Conservation (phyloP, 1,284 basidiomycete genomes). For the Lentinus polychrous region DNA sequence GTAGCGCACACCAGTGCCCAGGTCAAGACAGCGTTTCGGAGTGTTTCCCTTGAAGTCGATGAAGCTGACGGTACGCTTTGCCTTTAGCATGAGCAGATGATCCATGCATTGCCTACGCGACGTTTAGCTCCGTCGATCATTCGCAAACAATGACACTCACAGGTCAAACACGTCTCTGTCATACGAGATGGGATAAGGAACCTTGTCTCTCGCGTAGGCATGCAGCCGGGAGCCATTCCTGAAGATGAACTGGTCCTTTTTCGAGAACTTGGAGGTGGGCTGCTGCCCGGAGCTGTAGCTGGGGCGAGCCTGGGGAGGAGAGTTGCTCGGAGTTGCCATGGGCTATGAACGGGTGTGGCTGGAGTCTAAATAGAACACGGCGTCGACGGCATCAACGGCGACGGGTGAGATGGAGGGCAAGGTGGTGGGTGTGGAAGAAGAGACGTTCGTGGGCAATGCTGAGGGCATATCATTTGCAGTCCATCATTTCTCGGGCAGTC, state of each 20-base stretch:
- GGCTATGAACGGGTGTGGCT: constrained; percentile 8
- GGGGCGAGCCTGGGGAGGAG: constrained; percentile 12
- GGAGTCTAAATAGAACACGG: no score
- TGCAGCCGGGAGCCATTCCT: constrained; percentile 61
- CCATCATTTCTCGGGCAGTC: neutral
- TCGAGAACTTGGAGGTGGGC: constrained; percentile 28
- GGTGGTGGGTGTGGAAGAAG: constrained; percentile 12
- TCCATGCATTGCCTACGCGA: constrained; percentile 48
- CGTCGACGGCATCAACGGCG: constrained; percentile 6
- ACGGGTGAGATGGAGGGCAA: constrained; percentile 8
- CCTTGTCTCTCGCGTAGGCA: constrained; percentile 62
- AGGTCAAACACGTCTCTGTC: constrained; percentile 57
- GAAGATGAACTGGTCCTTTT: constrained; percentile 48
- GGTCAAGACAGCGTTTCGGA: constrained; percentile 51
- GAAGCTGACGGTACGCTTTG: constrained; percentile 47
- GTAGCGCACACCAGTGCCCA: constrained; percentile 61
- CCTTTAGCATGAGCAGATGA: constrained; percentile 41
- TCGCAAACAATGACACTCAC: constrained; percentile 33
- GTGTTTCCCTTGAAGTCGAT: constrained; percentile 39
- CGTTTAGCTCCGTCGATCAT: neutral
- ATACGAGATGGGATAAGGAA: constrained; percentile 64
- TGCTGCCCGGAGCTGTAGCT: neutral
- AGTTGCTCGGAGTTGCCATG: constrained; percentile 3
- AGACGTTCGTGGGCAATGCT: neutral
- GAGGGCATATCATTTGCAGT: neutral